phyloP scores from a whole-genome alignment of 129 eudicot species.

The Apium graveolens region DNA sequence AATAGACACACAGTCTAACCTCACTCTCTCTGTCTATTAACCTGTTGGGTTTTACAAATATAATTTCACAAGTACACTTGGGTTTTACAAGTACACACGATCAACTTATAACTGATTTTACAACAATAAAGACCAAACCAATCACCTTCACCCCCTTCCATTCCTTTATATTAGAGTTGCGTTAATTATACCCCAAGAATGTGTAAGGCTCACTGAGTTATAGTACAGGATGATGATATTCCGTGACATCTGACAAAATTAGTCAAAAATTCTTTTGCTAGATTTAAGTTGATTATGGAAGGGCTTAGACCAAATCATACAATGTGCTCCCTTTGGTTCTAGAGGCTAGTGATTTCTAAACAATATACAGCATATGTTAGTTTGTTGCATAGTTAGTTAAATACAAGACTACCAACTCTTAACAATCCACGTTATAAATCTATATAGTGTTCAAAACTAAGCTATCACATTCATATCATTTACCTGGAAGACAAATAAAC shows the following conservation, averaged over 20 bases:
- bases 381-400: neutral
- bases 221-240: neutral
- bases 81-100: too few species aligned
- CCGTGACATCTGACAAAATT: too few species aligned
- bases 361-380: too few species aligned
- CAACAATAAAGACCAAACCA: too few species aligned
- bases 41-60: slow-evolving; percentile 24
- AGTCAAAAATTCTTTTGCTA: too few species aligned
- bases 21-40: slow-evolving; percentile 88
- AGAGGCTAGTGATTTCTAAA: neutral
- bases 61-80: too few species aligned
- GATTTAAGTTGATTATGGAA: too few species aligned
- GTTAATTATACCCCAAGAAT: neutral
- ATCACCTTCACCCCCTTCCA: too few species aligned
- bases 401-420: neutral
- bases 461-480: neutral
- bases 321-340: neutral
- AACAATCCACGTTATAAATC: neutral
- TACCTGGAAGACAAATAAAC: neutral
- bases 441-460: too few species aligned
- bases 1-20: too few species aligned
- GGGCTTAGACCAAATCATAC: neutral
- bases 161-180: neutral
- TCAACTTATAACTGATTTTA: too few species aligned
- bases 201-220: neutral